phyloP scores from a whole-genome alignment of 768 basidiomycete species.

The Punctularia strigosozonata region DNA sequence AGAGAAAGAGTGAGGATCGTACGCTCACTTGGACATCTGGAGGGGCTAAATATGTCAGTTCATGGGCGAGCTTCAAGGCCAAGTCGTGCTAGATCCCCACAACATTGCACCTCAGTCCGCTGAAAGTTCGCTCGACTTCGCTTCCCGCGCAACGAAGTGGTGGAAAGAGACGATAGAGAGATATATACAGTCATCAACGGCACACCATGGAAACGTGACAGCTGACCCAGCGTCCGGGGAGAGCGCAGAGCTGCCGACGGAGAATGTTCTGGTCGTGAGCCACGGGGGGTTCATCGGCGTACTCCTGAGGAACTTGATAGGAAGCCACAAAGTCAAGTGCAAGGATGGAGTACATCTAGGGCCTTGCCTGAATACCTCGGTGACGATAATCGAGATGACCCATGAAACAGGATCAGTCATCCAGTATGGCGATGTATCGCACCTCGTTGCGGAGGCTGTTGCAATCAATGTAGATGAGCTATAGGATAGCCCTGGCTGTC shows the following conservation, averaged over 20 bases:
- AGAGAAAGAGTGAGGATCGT: conserved; percentile 62
- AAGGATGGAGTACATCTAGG: conserved; percentile 19
- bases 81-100: conserved; percentile 8
- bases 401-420: conserved; percentile 29
- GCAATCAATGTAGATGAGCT: conserved; percentile 43
- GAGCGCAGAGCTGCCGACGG: neutral
- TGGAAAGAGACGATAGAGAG: conserved; percentile 39
- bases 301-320: conserved; percentile 37
- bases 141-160: conserved; percentile 43
- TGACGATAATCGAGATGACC: conserved; percentile 53
- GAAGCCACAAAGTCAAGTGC: conserved; percentile 24
- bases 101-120: conserved; percentile 7
- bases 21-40: neutral
- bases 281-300: conserved; percentile 56
- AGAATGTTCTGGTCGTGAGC: conserved; percentile 45
- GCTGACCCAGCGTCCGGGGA: no score
- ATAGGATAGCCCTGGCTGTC: no score
- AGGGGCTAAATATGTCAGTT: conserved; percentile 22
- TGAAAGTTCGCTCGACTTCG: conserved; percentile 31
- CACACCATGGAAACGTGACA: neutral
- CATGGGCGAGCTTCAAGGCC: conserved; percentile 54
- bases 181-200: conserved; percentile 9
- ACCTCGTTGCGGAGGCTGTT: conserved; percentile 31
- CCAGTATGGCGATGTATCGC: conserved; percentile 42
- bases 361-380: conserved; percentile 38